phyloP scores from a whole-genome alignment of 192 early-diverging fungal species.

The Linnemannia schmuckeri region DNA sequence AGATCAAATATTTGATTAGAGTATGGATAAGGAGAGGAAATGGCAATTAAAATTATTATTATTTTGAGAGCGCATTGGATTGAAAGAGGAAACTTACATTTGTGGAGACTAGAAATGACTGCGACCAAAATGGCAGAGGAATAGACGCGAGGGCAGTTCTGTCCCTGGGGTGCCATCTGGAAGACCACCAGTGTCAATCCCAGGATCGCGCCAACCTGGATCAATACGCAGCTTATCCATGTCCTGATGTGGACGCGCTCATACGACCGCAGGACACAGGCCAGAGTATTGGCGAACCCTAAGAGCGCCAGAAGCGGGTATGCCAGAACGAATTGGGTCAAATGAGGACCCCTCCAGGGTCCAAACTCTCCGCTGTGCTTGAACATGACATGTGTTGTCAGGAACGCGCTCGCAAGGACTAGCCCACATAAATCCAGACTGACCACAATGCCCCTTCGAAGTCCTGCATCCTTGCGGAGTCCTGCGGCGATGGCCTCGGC shows the following conservation, averaged over 20 bases:
- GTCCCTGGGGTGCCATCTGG: conserved; percentile 48
- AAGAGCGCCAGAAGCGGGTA: conserved; percentile 64
- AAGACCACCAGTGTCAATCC: conserved; percentile 58
- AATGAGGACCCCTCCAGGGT: conserved; percentile 68
- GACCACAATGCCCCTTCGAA: conserved; percentile 57
- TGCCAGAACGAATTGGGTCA: conserved; percentile 66
- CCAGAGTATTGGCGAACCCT: conserved; percentile 62
- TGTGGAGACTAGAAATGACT: conserved; percentile 52
- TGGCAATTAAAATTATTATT: conserved; percentile 3
- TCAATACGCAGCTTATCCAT: conserved; percentile 51
- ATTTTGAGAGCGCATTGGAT: neutral
- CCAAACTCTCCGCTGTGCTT: conserved; percentile 66
- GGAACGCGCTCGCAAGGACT: conserved; percentile 65
- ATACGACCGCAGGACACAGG: conserved; percentile 51
- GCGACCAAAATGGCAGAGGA: conserved; percentile 45
- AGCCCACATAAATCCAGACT: conserved; percentile 65
- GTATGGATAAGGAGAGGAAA: neutral
- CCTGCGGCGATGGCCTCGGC: conserved; percentile 5
- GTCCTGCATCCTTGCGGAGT: conserved; percentile 37
- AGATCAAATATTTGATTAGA: neutral
- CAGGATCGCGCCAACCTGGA: conserved; percentile 41
- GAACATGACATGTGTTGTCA: conserved; percentile 61
- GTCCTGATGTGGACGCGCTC: conserved; percentile 43
- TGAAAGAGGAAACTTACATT: conserved; percentile 13
- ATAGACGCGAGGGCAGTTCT: conserved; percentile 53